Base-by-base conservation (phyloP, 768 basidiomycete species). In the Hypholoma fasciculare region DNA sequence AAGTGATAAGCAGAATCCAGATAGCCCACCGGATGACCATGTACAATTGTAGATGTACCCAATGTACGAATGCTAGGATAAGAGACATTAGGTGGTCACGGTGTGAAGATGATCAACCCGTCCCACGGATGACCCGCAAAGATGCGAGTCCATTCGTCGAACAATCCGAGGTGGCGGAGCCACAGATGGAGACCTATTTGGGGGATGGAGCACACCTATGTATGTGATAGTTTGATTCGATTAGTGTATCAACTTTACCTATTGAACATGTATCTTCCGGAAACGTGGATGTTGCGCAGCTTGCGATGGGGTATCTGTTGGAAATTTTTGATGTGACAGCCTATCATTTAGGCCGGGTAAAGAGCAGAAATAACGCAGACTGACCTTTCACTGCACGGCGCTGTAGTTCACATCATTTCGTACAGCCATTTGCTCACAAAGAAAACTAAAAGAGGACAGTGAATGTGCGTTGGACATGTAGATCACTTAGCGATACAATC, bases 21-120 rank as follows among this genome's bases (percentile, higher is more conserved):
- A 57, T 57, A 57, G 51, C 36, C 23, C 60, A 53, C 56, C 47
- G 46, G 47, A 61, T 61, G 44, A 12, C 51, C 50, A 54, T 34
- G 56, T 30, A 49, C 19, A 49, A 13, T 26, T 27, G 48, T 20
- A 42, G 48, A 44, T 19, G 40, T 50, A 42, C 48, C n/a, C 30
- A 34, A 44, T 48, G 48, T 19, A 44, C 12, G 19, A 27, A 43
- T 55, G 36, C n/a, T 51, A 42, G 49, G 38, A 26, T 34, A 52
- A 26, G 34, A 53, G 27, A 19, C 16, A 49, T 53, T 44, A 52
- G 36, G 17, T 52, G 17, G 43, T 42, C 53, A 59, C 54, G 48
- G 54, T 62, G 61, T 56, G 61, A 62, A 62, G 54, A 47, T 50
- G 36, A 49, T 42, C n/a, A 19, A 8, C 38, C 48, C 20, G 57